Percentiles rank a stretch among this genome's conserved stretches.
Evolutionary conservation across 2,329 filamentous ascomycete species (phyloP).

Genomic region (Exophiala dermatitidis): DNA sequence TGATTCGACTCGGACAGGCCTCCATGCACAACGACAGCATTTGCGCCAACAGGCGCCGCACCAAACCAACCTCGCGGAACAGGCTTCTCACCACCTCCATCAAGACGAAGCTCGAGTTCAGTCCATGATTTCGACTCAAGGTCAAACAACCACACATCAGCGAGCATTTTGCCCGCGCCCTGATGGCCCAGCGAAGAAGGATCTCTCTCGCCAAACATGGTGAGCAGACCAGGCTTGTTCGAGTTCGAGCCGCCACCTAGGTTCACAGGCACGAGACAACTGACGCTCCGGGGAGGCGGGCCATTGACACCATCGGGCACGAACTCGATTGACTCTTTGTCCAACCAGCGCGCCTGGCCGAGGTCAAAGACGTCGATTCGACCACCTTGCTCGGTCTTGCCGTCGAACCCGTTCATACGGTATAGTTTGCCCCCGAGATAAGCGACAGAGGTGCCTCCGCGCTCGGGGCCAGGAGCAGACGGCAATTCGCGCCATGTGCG

Average conservation of each 20-base stretch:
- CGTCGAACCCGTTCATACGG: conserved; percentile 75
- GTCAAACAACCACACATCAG: conserved; percentile 46
- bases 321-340: conserved; percentile 23
- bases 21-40: conserved; percentile 42
- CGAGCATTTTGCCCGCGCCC: conserved; percentile 51
- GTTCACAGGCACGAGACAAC: conserved; percentile 38
- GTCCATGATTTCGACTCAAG: conserved; percentile 33
- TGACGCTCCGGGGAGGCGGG: conserved; percentile 46
- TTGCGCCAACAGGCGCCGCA: conserved; percentile 38
- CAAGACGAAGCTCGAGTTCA: conserved; percentile 24
- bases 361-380: conserved; percentile 56
- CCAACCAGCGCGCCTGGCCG: conserved; percentile 36
- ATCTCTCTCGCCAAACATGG: conserved; percentile 49
- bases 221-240: conserved; percentile 40
- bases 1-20: conserved; percentile 49
- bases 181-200: conserved; percentile 48
- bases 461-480: conserved; percentile 57
- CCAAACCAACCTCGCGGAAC: conserved; percentile 48
- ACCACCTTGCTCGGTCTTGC: conserved; percentile 61
- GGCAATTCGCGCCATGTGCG: conserved; percentile 62
- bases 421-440: conserved; percentile 60
- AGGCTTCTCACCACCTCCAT: conserved; percentile 29
- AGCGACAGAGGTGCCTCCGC: conserved; percentile 62
- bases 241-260: too few species aligned
- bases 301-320: conserved; percentile 28